phyloP scores from a whole-genome alignment of 2,329 filamentous ascomycete genomes.

The Sphaceloma murrayae region DNA sequence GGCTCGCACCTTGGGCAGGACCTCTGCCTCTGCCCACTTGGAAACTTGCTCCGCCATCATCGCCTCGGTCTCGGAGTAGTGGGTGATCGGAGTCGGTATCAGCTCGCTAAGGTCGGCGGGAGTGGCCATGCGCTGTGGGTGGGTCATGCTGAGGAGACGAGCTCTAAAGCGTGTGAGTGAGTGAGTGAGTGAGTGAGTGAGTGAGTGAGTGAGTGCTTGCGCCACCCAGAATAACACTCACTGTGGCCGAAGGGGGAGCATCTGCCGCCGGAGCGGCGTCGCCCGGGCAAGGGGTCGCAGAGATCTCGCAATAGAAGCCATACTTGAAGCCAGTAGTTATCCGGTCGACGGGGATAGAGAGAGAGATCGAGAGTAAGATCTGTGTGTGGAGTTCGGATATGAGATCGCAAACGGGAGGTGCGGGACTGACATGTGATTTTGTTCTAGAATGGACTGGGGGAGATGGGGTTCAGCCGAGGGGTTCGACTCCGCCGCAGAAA shows the following conservation, averaged over 20 bases:
- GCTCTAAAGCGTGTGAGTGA: constrained; percentile 16
- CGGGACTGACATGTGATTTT: constrained; percentile 14
- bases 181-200: background rate
- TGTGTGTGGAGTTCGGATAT: background rate
- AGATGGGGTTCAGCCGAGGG: constrained; percentile 4
- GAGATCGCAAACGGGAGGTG: background rate
- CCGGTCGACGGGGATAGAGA: background rate
- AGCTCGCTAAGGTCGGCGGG: constrained; percentile 58
- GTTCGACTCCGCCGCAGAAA: constrained; percentile 1
- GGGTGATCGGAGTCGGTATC: constrained; percentile 83
- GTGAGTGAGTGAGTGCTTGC: background rate
- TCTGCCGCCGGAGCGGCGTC: constrained; percentile 12
- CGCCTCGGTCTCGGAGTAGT: constrained; percentile 79
- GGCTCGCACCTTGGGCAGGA: constrained; percentile 82
- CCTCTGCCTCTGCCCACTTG: constrained; percentile 81
- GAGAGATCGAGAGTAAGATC: background rate
- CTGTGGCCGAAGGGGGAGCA: constrained; percentile 1
- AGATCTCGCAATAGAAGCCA: constrained; percentile 19
- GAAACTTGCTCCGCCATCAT: constrained; percentile 84
- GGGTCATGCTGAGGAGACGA: constrained; percentile 37
- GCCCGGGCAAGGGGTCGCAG: constrained; percentile 17
- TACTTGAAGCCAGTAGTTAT: constrained; percentile 7
- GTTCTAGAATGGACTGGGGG: background rate
- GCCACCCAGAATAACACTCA: background rate
- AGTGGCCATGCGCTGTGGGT: constrained; percentile 29